Percentiles rank a stretch among this genome's conserved stretches.
Conservation (phyloP, 495 filamentous ascomycete species). For the Rostrohypoxylon terebratum region DNA sequence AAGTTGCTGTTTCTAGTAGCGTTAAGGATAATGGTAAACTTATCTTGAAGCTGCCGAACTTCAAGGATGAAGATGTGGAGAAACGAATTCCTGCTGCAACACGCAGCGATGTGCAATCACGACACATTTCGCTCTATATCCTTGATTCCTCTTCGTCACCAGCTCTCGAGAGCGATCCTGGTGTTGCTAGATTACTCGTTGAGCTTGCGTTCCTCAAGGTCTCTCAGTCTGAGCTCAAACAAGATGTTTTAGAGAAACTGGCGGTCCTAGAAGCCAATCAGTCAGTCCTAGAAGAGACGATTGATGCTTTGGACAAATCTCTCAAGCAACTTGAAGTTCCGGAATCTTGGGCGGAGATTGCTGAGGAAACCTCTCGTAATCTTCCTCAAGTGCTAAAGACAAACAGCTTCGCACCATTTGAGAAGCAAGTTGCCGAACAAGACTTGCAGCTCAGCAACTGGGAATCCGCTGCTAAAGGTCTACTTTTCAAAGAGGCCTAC, state of each 20-base stretch:
- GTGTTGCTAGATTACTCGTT: slow-evolving; percentile 68
- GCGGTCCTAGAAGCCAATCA: slow-evolving; percentile 49
- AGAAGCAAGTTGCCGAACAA: slow-evolving; percentile 79
- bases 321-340: slow-evolving; percentile 80
- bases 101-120: slow-evolving; percentile 74
- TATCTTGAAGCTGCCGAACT: slow-evolving; percentile 77
- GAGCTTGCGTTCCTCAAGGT: slow-evolving; percentile 86
- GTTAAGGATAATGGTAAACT: slow-evolving; percentile 78
- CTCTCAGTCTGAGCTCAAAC: slow-evolving; percentile 70
- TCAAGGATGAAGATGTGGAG: slow-evolving; percentile 89
- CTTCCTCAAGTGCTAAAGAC: slow-evolving; percentile 71
- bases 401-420: slow-evolving; percentile 85
- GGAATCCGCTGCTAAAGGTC: slow-evolving; percentile 83
- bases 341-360: slow-evolving; percentile 78
- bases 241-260: slow-evolving; percentile 56
- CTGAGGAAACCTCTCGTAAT: slow-evolving; percentile 64
- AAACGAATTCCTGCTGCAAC: slow-evolving; percentile 80
- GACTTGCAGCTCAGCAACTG: slow-evolving; percentile 75
- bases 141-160: slow-evolving; percentile 76
- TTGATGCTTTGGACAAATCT: slow-evolving; percentile 74
- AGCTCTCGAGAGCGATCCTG: slow-evolving; percentile 68
- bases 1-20: slow-evolving; percentile 76
- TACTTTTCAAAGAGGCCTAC: slow-evolving; percentile 96
- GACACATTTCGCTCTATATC: slow-evolving; percentile 74
- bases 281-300: slow-evolving; percentile 68